These are phyloP conservation scores for Thelonectria olida DNA, from an alignment of 2,329 filamentous ascomycete genomes.

Conservation along the genomic window DNA sequence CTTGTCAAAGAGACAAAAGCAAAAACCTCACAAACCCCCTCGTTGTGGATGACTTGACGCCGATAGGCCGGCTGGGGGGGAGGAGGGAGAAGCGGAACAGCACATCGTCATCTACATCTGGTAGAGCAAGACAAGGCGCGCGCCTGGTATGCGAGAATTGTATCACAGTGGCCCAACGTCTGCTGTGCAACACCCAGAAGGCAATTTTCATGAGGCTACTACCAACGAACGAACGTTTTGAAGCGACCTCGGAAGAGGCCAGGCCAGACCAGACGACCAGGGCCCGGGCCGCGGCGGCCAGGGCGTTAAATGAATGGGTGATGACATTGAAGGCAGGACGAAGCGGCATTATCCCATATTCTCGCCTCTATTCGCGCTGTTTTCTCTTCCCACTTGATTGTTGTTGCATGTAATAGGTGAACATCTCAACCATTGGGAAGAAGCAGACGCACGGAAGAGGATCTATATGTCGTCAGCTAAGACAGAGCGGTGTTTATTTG, in stretches of 20 bases:
- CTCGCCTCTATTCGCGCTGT: not conserved
- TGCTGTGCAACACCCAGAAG: slow-evolving; percentile 4
- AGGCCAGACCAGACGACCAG: too few species aligned
- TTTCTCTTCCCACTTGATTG: not conserved
- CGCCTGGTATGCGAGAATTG: not conserved
- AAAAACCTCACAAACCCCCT: not conserved
- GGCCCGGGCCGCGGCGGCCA: not conserved
- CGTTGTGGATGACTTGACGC: not conserved
- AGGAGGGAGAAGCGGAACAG: slow-evolving; percentile 10
- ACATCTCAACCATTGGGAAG: not conserved
- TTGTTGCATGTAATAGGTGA: not conserved
- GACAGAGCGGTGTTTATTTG: too few species aligned
- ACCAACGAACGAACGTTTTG: too few species aligned
- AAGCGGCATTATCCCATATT: too few species aligned
- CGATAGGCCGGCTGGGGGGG: not conserved
- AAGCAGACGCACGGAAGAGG: not conserved
- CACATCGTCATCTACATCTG: too few species aligned
- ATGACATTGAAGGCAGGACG: too few species aligned
- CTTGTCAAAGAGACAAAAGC: slow-evolving; percentile 3
- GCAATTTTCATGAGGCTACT: too few species aligned
- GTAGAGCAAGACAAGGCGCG: slow-evolving; percentile 5
- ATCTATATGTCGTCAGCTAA: slow-evolving; percentile 15
- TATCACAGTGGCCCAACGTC: not conserved
- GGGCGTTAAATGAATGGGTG: too few species aligned
- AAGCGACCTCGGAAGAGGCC: not conserved